A percentile compares a stretch with the other conserved stretches of the same genome.
These are phyloP conservation scores for Microsporum audouinii DNA, from an alignment of 2,329 filamentous ascomycete genomes.

Conservation along the genomic window DNA sequence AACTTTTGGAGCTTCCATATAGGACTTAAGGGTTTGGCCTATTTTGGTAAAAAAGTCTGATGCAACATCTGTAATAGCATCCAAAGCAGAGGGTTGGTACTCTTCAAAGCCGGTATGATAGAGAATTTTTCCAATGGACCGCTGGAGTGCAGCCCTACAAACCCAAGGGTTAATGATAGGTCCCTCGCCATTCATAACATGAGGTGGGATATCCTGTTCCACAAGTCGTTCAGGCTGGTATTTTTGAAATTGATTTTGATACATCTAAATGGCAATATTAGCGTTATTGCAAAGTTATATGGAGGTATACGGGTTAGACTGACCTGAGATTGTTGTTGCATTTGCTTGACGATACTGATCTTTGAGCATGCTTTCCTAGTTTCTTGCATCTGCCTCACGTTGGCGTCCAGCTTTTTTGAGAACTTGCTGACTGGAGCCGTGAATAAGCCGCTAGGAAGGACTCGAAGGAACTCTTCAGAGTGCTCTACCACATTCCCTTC, in stretches of 20 bases:
- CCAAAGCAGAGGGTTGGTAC: constrained; percentile 85
- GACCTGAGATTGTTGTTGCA: constrained; percentile 96
- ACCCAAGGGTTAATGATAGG: constrained; percentile 75
- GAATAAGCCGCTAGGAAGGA: constrained; percentile 66
- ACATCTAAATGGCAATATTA: constrained; percentile 51
- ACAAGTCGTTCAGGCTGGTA: constrained; percentile 82
- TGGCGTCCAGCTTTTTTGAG: constrained; percentile 70
- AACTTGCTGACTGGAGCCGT: constrained; percentile 62
- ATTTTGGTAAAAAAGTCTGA: constrained; percentile 83
- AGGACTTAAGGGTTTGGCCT: constrained; percentile 65
- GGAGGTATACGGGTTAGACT: constrained; percentile 16
- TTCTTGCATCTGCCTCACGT: constrained; percentile 91
- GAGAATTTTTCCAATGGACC: constrained; percentile 86
- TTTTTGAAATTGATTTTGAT: constrained; percentile 96
- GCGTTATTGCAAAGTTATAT: constrained; percentile 12
- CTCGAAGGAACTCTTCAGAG: constrained; percentile 68
- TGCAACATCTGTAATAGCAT: constrained; percentile 79
- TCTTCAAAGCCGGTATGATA: constrained; percentile 97
- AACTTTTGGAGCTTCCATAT: constrained; percentile 71
- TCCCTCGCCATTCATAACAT: constrained; percentile 79
- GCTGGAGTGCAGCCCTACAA: constrained; percentile 72
- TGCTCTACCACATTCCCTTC: constrained; percentile 84
- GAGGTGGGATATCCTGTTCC: constrained; percentile 76
- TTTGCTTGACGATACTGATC: constrained; percentile 96
- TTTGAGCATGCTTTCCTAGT: constrained; percentile 92